phyloP scores from a whole-genome alignment of 768 basidiomycete species.

The Amanita polypyramis region DNA sequence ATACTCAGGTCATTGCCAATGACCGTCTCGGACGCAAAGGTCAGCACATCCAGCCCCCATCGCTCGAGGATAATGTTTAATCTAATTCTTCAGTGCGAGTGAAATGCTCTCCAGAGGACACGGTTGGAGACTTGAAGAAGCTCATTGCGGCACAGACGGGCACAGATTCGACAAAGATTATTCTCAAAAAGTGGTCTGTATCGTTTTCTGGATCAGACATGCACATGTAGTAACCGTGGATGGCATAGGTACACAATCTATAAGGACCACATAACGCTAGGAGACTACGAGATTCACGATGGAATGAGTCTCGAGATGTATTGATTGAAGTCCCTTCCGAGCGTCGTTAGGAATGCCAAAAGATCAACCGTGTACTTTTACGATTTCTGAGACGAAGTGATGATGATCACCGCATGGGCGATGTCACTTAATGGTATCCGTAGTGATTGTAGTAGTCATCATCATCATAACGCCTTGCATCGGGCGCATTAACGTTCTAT shows the following conservation, averaged over 20 bases:
- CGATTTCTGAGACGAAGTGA: too few species aligned
- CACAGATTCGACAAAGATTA: constrained; percentile 76
- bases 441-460: neutral
- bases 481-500: neutral
- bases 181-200: constrained; percentile 91
- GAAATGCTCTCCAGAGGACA: constrained; percentile 92
- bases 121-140: constrained; percentile 94
- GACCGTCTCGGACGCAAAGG: constrained; percentile 11
- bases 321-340: constrained; percentile 20
- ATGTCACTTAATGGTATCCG: neutral
- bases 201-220: neutral
- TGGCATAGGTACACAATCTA: constrained; percentile 76
- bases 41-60: neutral
- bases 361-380: too few species aligned
- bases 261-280: constrained; percentile 91
- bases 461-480: constrained; percentile 1
- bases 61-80: too few species aligned
- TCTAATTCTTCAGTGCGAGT: constrained; percentile 64
- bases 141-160: constrained; percentile 96
- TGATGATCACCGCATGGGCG: too few species aligned
- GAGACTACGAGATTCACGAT: constrained; percentile 90
- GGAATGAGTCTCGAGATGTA: constrained; percentile 95
- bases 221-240: neutral
- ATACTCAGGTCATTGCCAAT: constrained; percentile 9
- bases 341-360: neutral